Conservation (phyloP, 2,329 filamentous ascomycete species). For the Trichoderma aggressivum region DNA sequence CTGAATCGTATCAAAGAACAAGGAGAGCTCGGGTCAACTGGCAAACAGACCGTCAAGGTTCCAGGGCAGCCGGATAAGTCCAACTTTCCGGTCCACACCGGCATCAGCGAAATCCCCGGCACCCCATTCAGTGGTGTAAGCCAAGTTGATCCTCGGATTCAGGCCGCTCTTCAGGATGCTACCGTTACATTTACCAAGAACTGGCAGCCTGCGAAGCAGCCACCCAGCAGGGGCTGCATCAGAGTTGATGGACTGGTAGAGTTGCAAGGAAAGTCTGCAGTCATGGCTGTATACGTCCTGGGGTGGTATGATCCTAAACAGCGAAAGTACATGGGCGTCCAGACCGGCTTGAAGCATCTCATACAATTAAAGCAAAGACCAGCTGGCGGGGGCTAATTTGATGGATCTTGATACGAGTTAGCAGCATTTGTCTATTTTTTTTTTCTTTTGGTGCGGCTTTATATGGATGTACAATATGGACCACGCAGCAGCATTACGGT, state of each 20-base stretch:
- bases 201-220: conserved; percentile 43
- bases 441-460: background rate
- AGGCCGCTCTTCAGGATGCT: conserved; percentile 33
- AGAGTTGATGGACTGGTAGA: conserved; percentile 54
- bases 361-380: conserved; percentile 41
- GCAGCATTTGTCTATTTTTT: background rate
- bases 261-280: conserved; percentile 44
- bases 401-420: background rate
- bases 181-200: conserved; percentile 39
- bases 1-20: conserved; percentile 30
- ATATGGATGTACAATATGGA: conserved; percentile 10
- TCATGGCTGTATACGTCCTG: conserved; percentile 49
- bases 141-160: conserved; percentile 35
- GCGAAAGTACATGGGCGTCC: conserved; percentile 40
- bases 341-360: conserved; percentile 44
- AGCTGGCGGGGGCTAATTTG: conserved; percentile 27
- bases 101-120: conserved; percentile 26
- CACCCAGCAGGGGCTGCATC: conserved; percentile 51
- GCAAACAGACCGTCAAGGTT: conserved; percentile 25
- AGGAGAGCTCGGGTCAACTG: conserved; percentile 23
- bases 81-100: conserved; percentile 26
- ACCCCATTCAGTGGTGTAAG: conserved; percentile 29
- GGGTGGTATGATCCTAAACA: conserved; percentile 57
- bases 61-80: conserved; percentile 28
- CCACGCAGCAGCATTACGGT: conserved; percentile 2